Conservation (phyloP, 805 yeast species). For the Wickerhamomyces bisporus region DNA sequence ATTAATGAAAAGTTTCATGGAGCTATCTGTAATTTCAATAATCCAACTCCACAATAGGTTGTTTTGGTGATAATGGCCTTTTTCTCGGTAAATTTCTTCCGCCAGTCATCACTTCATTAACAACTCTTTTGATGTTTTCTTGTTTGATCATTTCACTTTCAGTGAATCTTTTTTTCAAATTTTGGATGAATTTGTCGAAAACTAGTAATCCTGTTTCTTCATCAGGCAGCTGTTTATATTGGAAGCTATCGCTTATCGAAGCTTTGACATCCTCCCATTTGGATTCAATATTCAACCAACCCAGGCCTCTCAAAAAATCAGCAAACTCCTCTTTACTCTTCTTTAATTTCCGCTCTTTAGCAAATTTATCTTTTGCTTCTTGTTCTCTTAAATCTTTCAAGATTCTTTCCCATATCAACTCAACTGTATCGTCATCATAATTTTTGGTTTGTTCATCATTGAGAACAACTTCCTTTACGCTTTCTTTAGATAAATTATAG, state of each 20-base stretch:
- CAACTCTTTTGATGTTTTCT: slow-evolving; percentile 15
- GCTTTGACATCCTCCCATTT: slow-evolving; percentile 33
- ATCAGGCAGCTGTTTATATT: slow-evolving; percentile 30
- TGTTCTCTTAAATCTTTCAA: slow-evolving; percentile 21
- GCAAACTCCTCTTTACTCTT: slow-evolving; percentile 22
- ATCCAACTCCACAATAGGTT: slow-evolving; percentile 28
- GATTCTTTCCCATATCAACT: slow-evolving; percentile 25
- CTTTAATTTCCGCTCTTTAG: slow-evolving; percentile 15
- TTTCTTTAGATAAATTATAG: slow-evolving; percentile 14
- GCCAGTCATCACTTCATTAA: slow-evolving; percentile 14
- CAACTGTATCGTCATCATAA: slow-evolving; percentile 25
- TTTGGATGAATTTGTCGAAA: slow-evolving; percentile 29
- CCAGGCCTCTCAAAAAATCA: slow-evolving; percentile 9
- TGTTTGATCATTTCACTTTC: slow-evolving; percentile 19
- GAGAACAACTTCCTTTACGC: slow-evolving; percentile 14
- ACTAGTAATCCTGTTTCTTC: slow-evolving; percentile 25
- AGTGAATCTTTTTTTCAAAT: slow-evolving; percentile 21
- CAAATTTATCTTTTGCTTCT: slow-evolving; percentile 17
- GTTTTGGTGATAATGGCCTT: slow-evolving; percentile 20
- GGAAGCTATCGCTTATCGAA: slow-evolving; percentile 26
- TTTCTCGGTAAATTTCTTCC: slow-evolving; percentile 12
- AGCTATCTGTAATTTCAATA: slow-evolving; percentile 22
- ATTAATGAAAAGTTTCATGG: no score
- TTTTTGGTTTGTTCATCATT: slow-evolving; percentile 21
- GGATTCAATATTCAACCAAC: slow-evolving; percentile 13